These are phyloP conservation scores for Stachybotrys echinatus DNA, from an alignment of 2,329 filamentous ascomycete species.

Conservation along the genomic window DNA sequence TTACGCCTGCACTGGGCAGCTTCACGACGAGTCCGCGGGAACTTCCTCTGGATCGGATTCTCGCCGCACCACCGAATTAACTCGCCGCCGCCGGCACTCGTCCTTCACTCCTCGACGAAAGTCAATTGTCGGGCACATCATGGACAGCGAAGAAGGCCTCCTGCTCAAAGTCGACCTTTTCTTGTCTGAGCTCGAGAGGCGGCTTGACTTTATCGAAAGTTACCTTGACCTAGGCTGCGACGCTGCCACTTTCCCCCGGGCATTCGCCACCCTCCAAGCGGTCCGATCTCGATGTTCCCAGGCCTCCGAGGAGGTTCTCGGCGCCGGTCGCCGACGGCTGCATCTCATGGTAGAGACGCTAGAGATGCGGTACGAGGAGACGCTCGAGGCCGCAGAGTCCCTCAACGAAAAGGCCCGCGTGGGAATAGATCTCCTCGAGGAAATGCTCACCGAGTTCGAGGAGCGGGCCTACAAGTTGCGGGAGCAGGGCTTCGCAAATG, in stretches of 20 bases:
- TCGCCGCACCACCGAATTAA: conserved; percentile 20
- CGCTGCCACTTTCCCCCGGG: conserved; percentile 72
- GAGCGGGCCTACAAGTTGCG: conserved; percentile 72
- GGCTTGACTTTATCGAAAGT: conserved; percentile 81
- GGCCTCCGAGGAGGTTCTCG: conserved; percentile 85
- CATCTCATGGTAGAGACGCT: conserved; percentile 90
- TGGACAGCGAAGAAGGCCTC: conserved; percentile 58
- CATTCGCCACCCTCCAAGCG: conserved; percentile 79
- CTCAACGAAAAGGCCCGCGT: conserved; percentile 88
- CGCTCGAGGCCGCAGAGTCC: conserved; percentile 76
- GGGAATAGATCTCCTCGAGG: conserved; percentile 80
- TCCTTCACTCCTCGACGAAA: conserved; percentile 52
- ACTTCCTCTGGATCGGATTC: conserved; percentile 35
- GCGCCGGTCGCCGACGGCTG: conserved; percentile 75
- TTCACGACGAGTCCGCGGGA: conserved; percentile 28
- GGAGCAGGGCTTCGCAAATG: conserved; percentile 65
- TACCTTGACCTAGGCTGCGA: conserved; percentile 84
- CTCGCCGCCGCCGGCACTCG: conserved; percentile 48
- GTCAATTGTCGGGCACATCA: conserved; percentile 54
- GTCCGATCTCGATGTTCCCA: conserved; percentile 85
- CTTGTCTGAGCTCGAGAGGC: conserved; percentile 77
- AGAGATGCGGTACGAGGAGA: conserved; percentile 82
- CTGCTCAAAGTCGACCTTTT: conserved; percentile 70
- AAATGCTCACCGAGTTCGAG: conserved; percentile 82
- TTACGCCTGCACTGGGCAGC: conserved; percentile 24